Percentiles rank a stretch among this genome's conserved stretches.
These are phyloP conservation scores for Clonostachys chloroleuca DNA, from an alignment of 2,329 filamentous ascomycete genomes.

Conservation along the genomic window DNA sequence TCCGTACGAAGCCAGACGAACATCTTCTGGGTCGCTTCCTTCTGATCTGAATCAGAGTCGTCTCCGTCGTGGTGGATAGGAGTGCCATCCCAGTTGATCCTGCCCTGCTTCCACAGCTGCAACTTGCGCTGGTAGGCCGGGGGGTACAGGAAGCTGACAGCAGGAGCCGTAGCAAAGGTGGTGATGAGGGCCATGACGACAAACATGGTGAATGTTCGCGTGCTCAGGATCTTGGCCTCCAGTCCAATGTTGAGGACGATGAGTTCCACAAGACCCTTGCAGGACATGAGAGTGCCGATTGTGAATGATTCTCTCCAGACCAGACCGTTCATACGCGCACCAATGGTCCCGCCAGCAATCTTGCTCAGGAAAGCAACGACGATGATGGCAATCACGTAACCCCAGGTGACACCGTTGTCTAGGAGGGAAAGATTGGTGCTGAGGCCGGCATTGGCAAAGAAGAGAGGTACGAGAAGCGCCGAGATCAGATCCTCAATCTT, in stretches of 20 bases:
- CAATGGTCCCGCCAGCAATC: constrained; percentile 75
- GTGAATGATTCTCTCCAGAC: constrained; percentile 88
- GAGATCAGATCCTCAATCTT: constrained; percentile 91
- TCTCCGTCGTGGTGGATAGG: constrained; percentile 5
- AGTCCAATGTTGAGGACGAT: constrained; percentile 86
- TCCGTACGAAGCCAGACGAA: constrained; percentile 16
- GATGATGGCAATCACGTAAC: constrained; percentile 80
- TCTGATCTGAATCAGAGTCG: constrained; percentile 6
- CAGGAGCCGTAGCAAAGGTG: constrained; percentile 77
- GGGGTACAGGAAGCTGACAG: constrained; percentile 72
- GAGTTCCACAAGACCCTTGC: constrained; percentile 89
- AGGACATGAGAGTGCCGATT: constrained; percentile 83
- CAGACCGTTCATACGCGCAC: constrained; percentile 70
- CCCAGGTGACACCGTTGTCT: constrained; percentile 80
- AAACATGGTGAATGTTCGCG: constrained; percentile 88
- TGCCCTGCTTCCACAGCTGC: constrained; percentile 63
- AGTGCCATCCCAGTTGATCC: constrained; percentile 77
- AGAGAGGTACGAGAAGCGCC: constrained; percentile 80
- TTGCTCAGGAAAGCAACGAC: constrained; percentile 80
- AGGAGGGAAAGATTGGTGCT: constrained; percentile 84
- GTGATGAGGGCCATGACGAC: constrained; percentile 91
- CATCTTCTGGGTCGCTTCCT: constrained; percentile 6
- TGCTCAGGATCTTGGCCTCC: constrained; percentile 76
- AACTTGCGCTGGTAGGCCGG: constrained; percentile 51
- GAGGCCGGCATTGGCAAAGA: constrained; percentile 88